Evolutionary conservation across 1,139 yeast species (phyloP), one percentile per base, ranked within the genome.

Genomic region (Meyerozyma sp.): DNA sequence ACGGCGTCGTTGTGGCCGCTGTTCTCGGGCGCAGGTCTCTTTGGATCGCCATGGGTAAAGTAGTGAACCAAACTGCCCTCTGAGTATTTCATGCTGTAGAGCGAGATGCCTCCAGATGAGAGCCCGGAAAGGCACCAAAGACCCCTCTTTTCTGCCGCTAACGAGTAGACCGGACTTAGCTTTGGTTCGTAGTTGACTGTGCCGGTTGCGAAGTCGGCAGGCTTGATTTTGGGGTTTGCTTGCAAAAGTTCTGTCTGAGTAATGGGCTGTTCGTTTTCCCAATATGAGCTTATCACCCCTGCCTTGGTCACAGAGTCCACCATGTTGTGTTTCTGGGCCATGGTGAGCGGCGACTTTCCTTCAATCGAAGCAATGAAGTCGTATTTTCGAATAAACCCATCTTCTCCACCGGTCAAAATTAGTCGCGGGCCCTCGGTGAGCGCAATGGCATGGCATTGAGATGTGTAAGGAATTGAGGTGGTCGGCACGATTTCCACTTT

Each of bases 321-420:
- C 46, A 89, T 70, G 41, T 89, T 87, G 61, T 93, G 98, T 55
- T 81, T 81, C 61, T 93, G 98, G 2, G 96, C 91, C 55, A 90
- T 87, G 0, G 98, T 93, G 44, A 93, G 68, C 3, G 95, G 94
- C 5, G 86, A 70, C 56, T 86, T 87, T n/a, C 98, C 98, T 54
- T 87, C 91, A 25, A 93, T 78, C 1, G 96, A 85, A 32, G 84
- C 84, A 39, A 83, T 76, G 51, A 93, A 85, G 62, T 94, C 96
- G 63, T 84, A 93, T 58, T 87, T 88, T 42, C 98, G 70, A 36
- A 93, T 86, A 55, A 82, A 88, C 10, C 99, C 99, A 61, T 93
- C 99, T 52, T 88, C 94, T 5, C 98, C 98, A 18, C 99, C 99
- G 1, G 96, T 84, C 55, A 91, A 82, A 44, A 93, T 73, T 85